Conservation (phyloP, 139 green algal species). For the Haematococcus lacustris region DNA sequence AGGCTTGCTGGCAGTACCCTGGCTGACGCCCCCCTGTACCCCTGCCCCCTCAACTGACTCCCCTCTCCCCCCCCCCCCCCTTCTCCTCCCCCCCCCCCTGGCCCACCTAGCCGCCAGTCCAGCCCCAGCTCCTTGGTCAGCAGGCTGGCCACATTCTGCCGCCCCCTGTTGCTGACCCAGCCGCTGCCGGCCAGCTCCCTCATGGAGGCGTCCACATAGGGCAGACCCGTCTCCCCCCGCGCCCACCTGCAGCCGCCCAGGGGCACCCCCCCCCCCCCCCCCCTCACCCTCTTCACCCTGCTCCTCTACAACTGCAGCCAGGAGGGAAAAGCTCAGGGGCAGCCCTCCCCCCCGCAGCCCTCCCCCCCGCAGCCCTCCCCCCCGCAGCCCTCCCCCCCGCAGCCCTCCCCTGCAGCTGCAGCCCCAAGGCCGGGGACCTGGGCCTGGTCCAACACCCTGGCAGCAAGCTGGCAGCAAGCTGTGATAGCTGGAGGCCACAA, state of each 20-base stretch:
- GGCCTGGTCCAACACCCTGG: no score
- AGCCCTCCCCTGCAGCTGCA: not conserved
- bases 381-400: not conserved
- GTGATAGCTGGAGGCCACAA: no score
- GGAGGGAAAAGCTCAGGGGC: not conserved
- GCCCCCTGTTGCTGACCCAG: conserved; percentile 75
- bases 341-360: not conserved
- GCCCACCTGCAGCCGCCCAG: conserved; percentile 32
- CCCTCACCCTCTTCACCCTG: not conserved
- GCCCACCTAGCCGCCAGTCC: conserved; percentile 73
- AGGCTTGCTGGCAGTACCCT: no score
- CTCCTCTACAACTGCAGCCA: not conserved
- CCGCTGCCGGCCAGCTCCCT: conserved; percentile 68
- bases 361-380: not conserved
- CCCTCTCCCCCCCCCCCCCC: no score
- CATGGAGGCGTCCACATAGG: conserved; percentile 84
- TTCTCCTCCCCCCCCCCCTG: no score
- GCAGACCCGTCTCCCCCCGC: conserved; percentile 60
- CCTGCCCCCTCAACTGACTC: no score
- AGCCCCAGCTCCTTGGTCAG: conserved; percentile 54
- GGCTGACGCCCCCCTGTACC: no score
- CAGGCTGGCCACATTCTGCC: conserved; percentile 54
- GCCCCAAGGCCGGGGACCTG: no score
- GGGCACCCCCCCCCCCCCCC: not conserved
- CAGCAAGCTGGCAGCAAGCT: no score